Percentiles rank a stretch among this genome's conserved stretches.
phyloP scores from a whole-genome alignment of 2,329 filamentous ascomycete species.

The Dryadomyces quercivorus region DNA sequence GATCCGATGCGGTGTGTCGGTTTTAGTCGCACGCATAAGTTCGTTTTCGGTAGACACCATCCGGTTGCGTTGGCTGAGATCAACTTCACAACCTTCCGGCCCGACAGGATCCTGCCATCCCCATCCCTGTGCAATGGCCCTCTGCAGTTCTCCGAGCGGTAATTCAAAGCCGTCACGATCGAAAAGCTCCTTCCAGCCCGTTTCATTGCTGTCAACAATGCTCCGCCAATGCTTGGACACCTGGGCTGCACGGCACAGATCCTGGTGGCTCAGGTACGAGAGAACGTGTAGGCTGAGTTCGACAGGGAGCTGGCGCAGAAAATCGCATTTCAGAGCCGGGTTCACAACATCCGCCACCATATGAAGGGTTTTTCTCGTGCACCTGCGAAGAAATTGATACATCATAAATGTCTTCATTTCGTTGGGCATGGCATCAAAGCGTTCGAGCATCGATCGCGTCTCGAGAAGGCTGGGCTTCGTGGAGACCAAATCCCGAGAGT shows the following conservation, averaged over 20 bases:
- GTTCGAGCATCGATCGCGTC: conserved; percentile 75
- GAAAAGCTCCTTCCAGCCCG: conserved; percentile 87
- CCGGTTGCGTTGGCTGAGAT: conserved; percentile 52
- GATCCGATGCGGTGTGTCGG: conserved; percentile 24
- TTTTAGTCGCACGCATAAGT: conserved; percentile 29
- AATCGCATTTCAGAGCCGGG: conserved; percentile 89
- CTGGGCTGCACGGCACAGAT: conserved; percentile 80
- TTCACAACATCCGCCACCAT: conserved; percentile 86
- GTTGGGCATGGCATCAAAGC: conserved; percentile 81
- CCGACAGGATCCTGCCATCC: conserved; percentile 88
- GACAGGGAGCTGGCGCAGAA: conserved; percentile 68
- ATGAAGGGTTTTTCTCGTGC: conserved; percentile 76
- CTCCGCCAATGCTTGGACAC: conserved; percentile 92
- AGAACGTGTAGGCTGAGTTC: conserved; percentile 84
- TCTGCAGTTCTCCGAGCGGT: conserved; percentile 69
- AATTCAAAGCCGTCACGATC: conserved; percentile 73
- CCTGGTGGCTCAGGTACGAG: conserved; percentile 72
- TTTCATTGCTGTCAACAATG: conserved; percentile 85
- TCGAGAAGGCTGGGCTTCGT: conserved; percentile 49
- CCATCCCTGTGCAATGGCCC: conserved; percentile 85
- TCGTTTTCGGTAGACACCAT: conserved; percentile 42
- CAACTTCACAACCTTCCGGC: conserved; percentile 62
- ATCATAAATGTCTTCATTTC: conserved; percentile 94
- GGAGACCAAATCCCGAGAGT: conserved; percentile 4
- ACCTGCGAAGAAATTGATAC: conserved; percentile 85